These are phyloP conservation scores for Xylariaceae sp. DNA, from an alignment of 2,329 filamentous ascomycete genomes.

Conservation along the genomic window DNA sequence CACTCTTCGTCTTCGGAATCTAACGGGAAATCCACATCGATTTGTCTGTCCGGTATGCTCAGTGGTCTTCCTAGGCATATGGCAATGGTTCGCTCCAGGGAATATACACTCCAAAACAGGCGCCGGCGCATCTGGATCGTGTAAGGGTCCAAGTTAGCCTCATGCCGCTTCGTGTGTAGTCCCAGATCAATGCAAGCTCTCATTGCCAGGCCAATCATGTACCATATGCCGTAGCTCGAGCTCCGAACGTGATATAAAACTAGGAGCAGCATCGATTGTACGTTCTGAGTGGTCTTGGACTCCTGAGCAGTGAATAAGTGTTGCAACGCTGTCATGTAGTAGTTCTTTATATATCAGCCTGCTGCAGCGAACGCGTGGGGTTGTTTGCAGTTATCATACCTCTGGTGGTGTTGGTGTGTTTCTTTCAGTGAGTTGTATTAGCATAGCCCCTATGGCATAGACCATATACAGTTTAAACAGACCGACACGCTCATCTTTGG, in stretches of 20 bases:
- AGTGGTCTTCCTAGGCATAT: constrained; percentile 47
- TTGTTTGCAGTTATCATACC: constrained; percentile 25
- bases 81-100: constrained; percentile 44
- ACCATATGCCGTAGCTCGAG: constrained; percentile 48
- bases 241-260: constrained; percentile 48
- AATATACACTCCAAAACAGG: constrained; percentile 49
- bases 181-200: constrained; percentile 48
- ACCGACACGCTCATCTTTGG: constrained; percentile 35
- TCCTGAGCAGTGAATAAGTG: constrained; percentile 45
- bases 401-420: constrained; percentile 37
- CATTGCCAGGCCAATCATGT: constrained; percentile 50
- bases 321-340: constrained; percentile 45
- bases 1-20: constrained; percentile 26
- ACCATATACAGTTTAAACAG: constrained; percentile 49
- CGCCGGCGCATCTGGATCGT: constrained; percentile 42
- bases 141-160: constrained; percentile 37
- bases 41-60: constrained; percentile 46
- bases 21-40: constrained; percentile 44
- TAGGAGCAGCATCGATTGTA: constrained; percentile 47
- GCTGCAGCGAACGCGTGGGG: background rate
- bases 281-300: constrained; percentile 44
- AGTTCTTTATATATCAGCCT: constrained; percentile 34
- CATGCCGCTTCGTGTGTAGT: constrained; percentile 44
- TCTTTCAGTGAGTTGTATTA: constrained; percentile 43
- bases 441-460: constrained; percentile 47